Conservation (phyloP, 257 asterid genomes). For the Mitragyna speciosa region DNA sequence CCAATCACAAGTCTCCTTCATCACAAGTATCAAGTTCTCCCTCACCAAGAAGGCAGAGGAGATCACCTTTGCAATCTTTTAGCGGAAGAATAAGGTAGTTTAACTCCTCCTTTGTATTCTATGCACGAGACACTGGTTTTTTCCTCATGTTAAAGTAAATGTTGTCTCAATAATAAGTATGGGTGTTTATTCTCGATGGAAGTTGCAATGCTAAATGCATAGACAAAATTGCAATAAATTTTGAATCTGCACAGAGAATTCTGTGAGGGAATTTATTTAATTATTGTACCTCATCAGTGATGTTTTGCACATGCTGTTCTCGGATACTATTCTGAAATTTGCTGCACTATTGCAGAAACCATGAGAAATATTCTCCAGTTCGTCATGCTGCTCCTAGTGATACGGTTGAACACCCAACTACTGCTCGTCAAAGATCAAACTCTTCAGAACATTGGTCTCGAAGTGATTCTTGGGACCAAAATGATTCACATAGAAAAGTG, state of each 20-base stretch:
- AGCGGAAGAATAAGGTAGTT: constrained; percentile 67
- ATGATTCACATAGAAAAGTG: constrained; percentile 40
- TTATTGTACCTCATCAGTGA: background rate
- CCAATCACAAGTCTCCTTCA: background rate
- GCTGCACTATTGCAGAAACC: constrained; percentile 37
- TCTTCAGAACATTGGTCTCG: constrained; percentile 46
- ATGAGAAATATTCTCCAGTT: constrained; percentile 51
- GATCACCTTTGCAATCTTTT: constrained; percentile 58
- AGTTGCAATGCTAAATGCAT: no score
- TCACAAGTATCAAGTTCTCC: constrained; percentile 51
- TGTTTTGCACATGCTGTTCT: background rate
- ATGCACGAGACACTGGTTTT: background rate
- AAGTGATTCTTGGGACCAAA: constrained; percentile 48
- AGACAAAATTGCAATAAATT: background rate
- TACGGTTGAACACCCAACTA: constrained; percentile 33
- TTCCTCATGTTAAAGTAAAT: background rate
- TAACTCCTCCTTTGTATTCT: background rate
- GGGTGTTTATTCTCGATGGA: background rate
- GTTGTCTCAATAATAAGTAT: background rate
- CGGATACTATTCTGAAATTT: constrained; percentile 10
- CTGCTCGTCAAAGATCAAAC: constrained; percentile 33
- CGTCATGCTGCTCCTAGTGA: constrained; percentile 45
- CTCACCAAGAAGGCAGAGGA: constrained; percentile 38
- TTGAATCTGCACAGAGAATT: background rate
- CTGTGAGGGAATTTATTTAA: background rate